A percentile compares a stretch with the other conserved stretches of the same genome.
Evolutionary conservation across 306 rosid species (phyloP).

Genomic region (Trichosanthes cucumerina): DNA sequence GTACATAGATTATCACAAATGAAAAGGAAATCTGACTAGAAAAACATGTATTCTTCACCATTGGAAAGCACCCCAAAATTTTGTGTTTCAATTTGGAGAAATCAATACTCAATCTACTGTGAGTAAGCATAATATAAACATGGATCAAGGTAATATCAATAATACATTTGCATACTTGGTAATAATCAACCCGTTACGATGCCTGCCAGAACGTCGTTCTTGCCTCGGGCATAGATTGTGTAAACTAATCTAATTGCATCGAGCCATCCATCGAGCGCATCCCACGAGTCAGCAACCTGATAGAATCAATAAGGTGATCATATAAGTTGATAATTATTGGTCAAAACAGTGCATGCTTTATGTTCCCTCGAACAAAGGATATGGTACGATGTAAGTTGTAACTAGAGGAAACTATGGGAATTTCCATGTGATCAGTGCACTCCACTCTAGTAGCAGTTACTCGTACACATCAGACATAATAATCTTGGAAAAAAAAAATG

Average conservation of each 20-base stretch:
- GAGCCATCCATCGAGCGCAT: constrained; percentile 91
- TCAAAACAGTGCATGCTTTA: not conserved
- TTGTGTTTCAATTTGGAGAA: not conserved
- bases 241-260: constrained; percentile 93
- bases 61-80: not conserved
- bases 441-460: not conserved
- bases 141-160: not conserved
- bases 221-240: constrained; percentile 83
- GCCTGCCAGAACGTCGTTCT: constrained; percentile 85
- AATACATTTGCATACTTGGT: not conserved
- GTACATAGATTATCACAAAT: not conserved
- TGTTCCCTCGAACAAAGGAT: not conserved
- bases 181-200: constrained; percentile 56
- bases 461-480: not conserved
- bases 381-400: not conserved
- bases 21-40: not conserved
- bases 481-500: not conserved
- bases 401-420: not conserved
- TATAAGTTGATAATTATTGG: not conserved
- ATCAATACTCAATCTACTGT: not conserved
- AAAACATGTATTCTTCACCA: not conserved
- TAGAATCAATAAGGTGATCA: constrained; percentile 13
- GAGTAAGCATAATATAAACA: constrained; percentile 2
- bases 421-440: not conserved
- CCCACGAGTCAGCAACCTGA: constrained; percentile 96